Evolutionary conservation across 139 green algal genomes (phyloP).

Genomic region (Microglena sp.): DNA sequence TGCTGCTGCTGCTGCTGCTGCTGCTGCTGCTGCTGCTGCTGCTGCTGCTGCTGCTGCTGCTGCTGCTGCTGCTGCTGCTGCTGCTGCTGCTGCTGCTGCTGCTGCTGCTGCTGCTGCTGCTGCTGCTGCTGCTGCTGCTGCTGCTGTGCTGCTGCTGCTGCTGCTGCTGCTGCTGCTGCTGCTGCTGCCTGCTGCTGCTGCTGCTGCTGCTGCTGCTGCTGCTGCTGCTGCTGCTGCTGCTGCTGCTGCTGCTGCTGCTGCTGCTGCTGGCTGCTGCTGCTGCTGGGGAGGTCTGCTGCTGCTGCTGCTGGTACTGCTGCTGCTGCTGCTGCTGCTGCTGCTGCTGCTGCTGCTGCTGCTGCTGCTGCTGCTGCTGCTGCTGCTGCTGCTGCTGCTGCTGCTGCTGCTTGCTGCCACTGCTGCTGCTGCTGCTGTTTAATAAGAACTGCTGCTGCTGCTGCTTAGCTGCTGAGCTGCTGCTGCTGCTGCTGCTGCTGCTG

Average conservation of each 20-base stretch:
- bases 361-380: slow-evolving; percentile 1
- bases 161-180: not conserved
- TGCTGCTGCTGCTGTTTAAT: not conserved
- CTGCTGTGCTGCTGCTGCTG: not conserved
- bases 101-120: not conserved
- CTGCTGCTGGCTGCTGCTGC: too few species aligned
- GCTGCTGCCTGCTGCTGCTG: too few species aligned
- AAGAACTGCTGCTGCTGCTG: too few species aligned
- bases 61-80: not conserved
- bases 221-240: slow-evolving; percentile 1
- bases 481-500: too few species aligned
- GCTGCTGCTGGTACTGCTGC: too few species aligned
- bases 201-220: slow-evolving; percentile 1
- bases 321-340: slow-evolving; percentile 1
- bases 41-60: slow-evolving; percentile 1
- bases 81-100: not conserved
- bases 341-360: slow-evolving; percentile 1
- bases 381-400: slow-evolving; percentile 1
- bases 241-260: slow-evolving; percentile 1
- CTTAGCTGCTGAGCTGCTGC: too few species aligned
- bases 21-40: slow-evolving; percentile 5
- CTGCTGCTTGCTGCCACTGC: too few species aligned
- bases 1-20: not conserved
- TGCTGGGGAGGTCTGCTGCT: too few species aligned
- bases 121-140: not conserved